These are phyloP conservation scores for Xylaria sp. DNA, from an alignment of 2,329 filamentous ascomycete genomes.

Conservation along the genomic window DNA sequence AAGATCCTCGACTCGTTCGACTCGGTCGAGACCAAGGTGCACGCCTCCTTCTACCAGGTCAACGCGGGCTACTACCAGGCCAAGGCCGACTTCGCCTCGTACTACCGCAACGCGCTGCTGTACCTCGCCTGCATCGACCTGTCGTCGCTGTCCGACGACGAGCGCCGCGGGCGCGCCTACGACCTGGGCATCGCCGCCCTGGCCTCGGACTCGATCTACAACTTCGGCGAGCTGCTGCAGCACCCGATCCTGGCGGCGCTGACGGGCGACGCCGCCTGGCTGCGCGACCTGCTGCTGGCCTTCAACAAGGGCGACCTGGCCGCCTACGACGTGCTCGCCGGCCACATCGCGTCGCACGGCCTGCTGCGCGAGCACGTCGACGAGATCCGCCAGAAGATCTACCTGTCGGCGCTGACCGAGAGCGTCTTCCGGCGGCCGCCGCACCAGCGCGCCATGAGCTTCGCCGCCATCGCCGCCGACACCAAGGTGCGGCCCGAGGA, in stretches of 20 bases:
- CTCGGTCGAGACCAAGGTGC: constrained; percentile 91
- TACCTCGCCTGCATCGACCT: constrained; percentile 96
- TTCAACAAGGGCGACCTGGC: constrained; percentile 94
- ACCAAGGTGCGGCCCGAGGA: constrained; percentile 89
- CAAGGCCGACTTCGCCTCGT: constrained; percentile 90
- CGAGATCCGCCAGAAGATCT: constrained; percentile 96
- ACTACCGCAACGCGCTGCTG: constrained; percentile 96
- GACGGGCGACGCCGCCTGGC: constrained; percentile 78
- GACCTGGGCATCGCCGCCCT: constrained; percentile 91
- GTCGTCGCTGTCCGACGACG: constrained; percentile 69
- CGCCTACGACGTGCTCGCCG: constrained; percentile 81
- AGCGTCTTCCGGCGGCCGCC: constrained; percentile 94
- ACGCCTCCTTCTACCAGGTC: constrained; percentile 93
- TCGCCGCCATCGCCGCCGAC: constrained; percentile 83
- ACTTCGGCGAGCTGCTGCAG: constrained; percentile 97
- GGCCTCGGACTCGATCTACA: constrained; percentile 95
- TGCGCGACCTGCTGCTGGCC: constrained; percentile 92
- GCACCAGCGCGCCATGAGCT: constrained; percentile 93
- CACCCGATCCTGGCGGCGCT: constrained; percentile 94
- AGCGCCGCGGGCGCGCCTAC: constrained; percentile 84
- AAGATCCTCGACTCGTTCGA: constrained; percentile 89
- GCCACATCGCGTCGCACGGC: constrained; percentile 77
- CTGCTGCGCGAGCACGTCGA: constrained; percentile 78
- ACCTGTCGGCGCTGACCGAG: constrained; percentile 92
- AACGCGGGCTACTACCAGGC: constrained; percentile 95